These are phyloP conservation scores for Kandelia obovata DNA, from an alignment of 345 rosid species.

Conservation along the genomic window DNA sequence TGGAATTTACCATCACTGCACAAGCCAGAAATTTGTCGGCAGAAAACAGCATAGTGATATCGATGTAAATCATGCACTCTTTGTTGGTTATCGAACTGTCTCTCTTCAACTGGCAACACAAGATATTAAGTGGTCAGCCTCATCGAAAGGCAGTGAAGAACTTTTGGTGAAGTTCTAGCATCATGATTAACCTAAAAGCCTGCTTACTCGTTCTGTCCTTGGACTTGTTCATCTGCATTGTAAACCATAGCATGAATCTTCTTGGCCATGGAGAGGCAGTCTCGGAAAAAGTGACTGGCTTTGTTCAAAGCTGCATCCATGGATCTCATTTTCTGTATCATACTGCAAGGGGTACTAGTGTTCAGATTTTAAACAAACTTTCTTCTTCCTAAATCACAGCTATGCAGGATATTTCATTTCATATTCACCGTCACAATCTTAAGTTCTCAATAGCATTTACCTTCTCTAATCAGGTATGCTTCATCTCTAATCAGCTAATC, in stretches of 20 bases:
- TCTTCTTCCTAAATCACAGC: slow-evolving; percentile 2
- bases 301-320: slow-evolving; percentile 55
- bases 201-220: slow-evolving; percentile 57
- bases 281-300: slow-evolving; percentile 50
- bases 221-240: slow-evolving; percentile 71
- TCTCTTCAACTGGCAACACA: slow-evolving; percentile 56
- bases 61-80: slow-evolving; percentile 42
- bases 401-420: not conserved
- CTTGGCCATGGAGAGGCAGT: slow-evolving; percentile 59
- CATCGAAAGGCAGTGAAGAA: slow-evolving; percentile 27
- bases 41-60: slow-evolving; percentile 21
- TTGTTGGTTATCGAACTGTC: slow-evolving; percentile 61
- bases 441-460: not conserved
- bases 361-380: slow-evolving; percentile 21
- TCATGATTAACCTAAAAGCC: slow-evolving; percentile 42
- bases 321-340: slow-evolving; percentile 56
- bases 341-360: slow-evolving; percentile 40
- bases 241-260: slow-evolving; percentile 73
- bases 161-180: slow-evolving; percentile 26
- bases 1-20: slow-evolving; percentile 31
- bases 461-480: slow-evolving; percentile 31
- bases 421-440: not conserved
- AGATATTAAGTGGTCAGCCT: slow-evolving; percentile 23
- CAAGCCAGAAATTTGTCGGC: slow-evolving; percentile 24
- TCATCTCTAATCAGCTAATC: slow-evolving; percentile 78